Percentiles rank a stretch among this genome's conserved stretches.
Conservation (phyloP, 2,329 filamentous ascomycete species). For the Pestalotiopsis sp. region DNA sequence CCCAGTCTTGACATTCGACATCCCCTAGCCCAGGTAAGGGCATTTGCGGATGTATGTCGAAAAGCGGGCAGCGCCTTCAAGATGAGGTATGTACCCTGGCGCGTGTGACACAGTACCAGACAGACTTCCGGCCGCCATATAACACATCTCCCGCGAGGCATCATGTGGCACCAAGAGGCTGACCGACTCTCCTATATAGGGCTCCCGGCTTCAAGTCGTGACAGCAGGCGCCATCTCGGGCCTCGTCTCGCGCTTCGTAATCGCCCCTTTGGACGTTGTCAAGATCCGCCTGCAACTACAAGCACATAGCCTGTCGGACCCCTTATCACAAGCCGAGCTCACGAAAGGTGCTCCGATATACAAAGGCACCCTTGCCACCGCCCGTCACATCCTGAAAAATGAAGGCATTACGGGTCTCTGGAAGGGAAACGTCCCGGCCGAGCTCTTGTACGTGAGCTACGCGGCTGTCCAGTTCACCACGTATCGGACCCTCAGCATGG, state of each 20-base stretch:
- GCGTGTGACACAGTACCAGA: not conserved
- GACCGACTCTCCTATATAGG: slow-evolving; percentile 37
- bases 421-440: slow-evolving; percentile 97
- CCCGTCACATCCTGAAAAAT: slow-evolving; percentile 73
- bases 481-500: slow-evolving; percentile 75
- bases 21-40: slow-evolving; percentile 26
- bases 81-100: slow-evolving; percentile 50
- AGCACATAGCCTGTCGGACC: slow-evolving; percentile 79
- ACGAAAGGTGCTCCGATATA: slow-evolving; percentile 55
- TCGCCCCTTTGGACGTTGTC: slow-evolving; percentile 94
- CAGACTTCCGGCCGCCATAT: not conserved
- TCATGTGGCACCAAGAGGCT: not conserved
- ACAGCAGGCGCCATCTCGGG: slow-evolving; percentile 68
- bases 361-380: slow-evolving; percentile 75
- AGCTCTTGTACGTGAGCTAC: slow-evolving; percentile 92
- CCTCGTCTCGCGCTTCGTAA: slow-evolving; percentile 88
- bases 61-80: slow-evolving; percentile 50
- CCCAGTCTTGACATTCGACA: not conserved
- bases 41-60: slow-evolving; percentile 44
- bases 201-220: slow-evolving; percentile 58
- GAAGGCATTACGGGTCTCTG: slow-evolving; percentile 88
- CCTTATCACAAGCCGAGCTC: slow-evolving; percentile 56
- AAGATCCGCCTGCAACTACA: slow-evolving; percentile 98
- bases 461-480: slow-evolving; percentile 86
- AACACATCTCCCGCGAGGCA: not conserved